Base-by-base conservation (phyloP, 345 rosid genomes). In the Kernera saxatilis region DNA sequence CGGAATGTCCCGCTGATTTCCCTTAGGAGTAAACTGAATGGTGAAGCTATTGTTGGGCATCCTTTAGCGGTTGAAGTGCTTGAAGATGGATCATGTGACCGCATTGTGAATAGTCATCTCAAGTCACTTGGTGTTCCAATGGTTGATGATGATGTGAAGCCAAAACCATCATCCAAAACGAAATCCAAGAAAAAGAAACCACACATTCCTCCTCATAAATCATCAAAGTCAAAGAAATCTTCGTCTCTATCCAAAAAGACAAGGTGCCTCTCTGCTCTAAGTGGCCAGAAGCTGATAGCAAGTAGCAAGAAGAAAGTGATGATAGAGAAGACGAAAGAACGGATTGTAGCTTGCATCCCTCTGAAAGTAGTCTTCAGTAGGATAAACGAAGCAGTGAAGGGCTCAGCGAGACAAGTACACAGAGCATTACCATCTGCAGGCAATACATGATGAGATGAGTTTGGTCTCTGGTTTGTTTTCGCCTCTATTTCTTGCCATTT, bases 311-410 rank as follows among this genome's bases (percentile, higher is more conserved):
- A 83, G 70, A 64, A 46, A 55, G 59, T 21, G 43, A 77, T 52
- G 32, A 74, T 57, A 56, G 86, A 85, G 79, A 87, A 85, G 79
- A 76, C 80, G 0, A 84, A 68, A 46, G 94, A 83, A 72, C 80
- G 82, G 29, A 81, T 83, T 6, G 74, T 94, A 48, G 75, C 96
- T 43, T 95, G 96, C 78, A 77, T 95, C 56, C 99, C 98, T 25
- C 77, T 95, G 55, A 90, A 86, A 78, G 43, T 90, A 78, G 96
- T 88, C 3, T 92, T 92, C 85, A 92, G 97, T 79, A 77, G 99
- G 83, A 86, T 95, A 77, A 84, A 71, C 5, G 98, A 95, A 80
- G 98, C 97, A 15, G 79, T 90, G 83, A 95, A 85, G 32, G 91
- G 96, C 36, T 87, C 87, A 40, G 66, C 50, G 8, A 62, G 94